These are phyloP conservation scores for Cercospora sojina DNA, from an alignment of 2,329 filamentous ascomycete genomes.

Conservation along the genomic window DNA sequence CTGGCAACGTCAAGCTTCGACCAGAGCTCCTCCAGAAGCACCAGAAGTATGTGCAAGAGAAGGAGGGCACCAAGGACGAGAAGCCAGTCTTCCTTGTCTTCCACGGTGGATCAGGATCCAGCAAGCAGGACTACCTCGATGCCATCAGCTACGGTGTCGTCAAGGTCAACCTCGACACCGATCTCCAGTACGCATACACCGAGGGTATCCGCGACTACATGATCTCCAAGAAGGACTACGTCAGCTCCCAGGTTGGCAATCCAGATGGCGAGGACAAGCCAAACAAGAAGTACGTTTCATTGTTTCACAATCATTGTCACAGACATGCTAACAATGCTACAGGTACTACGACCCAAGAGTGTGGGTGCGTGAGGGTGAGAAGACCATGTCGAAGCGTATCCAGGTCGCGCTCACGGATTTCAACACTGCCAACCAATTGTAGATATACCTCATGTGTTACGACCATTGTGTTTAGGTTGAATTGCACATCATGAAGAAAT, in stretches of 20 bases:
- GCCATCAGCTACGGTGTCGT: conserved; percentile 93
- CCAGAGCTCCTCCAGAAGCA: conserved; percentile 96
- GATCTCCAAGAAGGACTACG: conserved; percentile 91
- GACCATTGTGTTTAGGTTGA: conserved; percentile 6
- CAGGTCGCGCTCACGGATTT: conserved; percentile 84
- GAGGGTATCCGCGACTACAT: conserved; percentile 92
- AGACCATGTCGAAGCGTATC: conserved; percentile 86
- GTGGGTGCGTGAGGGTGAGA: conserved; percentile 96
- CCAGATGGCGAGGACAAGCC: conserved; percentile 95
- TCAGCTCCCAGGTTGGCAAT: conserved; percentile 84
- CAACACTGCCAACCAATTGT: conserved; percentile 77
- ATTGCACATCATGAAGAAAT: conserved; percentile 5
- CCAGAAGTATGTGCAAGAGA: conserved; percentile 84
- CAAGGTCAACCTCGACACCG: conserved; percentile 99
- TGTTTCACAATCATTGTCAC: conserved; percentile 44
- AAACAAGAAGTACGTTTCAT: conserved; percentile 76
- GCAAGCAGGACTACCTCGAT: conserved; percentile 83
- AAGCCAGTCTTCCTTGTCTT: conserved; percentile 99
- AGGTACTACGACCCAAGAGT: conserved; percentile 71
- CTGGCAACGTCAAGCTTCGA: conserved; percentile 94
- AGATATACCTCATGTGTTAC: conserved; percentile 37
- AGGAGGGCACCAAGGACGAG: conserved; percentile 67
- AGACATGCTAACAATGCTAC: conserved; percentile 1
- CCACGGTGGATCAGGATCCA: conserved; percentile 93
- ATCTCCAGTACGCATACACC: conserved; percentile 94